Conservation (phyloP, 2,329 filamentous ascomycete species). For the Ophiostoma himal-ulmi region DNA sequence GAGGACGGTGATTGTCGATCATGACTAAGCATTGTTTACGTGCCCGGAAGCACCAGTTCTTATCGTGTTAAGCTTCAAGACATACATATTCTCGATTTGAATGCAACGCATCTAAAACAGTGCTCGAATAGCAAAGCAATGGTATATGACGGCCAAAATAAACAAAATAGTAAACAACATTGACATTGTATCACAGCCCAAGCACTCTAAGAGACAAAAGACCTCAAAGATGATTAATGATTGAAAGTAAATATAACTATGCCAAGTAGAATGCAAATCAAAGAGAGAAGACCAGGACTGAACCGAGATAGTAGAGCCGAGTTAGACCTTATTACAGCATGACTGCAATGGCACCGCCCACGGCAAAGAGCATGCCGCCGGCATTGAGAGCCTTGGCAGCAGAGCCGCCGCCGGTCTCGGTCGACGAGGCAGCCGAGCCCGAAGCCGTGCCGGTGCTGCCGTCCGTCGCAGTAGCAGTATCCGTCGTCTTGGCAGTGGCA, state of each 20-base stretch:
- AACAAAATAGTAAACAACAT: background rate
- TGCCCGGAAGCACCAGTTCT: no score
- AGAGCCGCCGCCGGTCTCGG: background rate
- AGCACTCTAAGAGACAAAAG: no score
- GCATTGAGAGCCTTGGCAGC: background rate
- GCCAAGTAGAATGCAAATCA: background rate
- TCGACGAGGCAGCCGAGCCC: background rate
- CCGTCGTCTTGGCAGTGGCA: no score
- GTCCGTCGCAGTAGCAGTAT: no score
- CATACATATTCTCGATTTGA: background rate
- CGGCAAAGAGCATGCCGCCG: background rate
- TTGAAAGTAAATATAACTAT: background rate
- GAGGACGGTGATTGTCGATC: background rate
- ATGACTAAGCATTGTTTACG: no score
- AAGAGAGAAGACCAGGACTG: background rate
- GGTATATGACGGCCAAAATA: no score
- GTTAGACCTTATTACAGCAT: background rate
- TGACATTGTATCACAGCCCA: no score
- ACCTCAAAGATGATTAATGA: no score
- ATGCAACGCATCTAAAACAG: background rate
- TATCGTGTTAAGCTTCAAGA: no score
- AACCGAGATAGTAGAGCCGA: no score
- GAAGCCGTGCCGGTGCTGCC: no score
- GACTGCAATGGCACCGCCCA: background rate
- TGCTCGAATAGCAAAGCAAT: no score